Evolutionary conservation across 1,284 basidiomycete genomes (phyloP), one percentile per base, ranked within the genome.

Genomic region (Melampsora medusae): DNA sequence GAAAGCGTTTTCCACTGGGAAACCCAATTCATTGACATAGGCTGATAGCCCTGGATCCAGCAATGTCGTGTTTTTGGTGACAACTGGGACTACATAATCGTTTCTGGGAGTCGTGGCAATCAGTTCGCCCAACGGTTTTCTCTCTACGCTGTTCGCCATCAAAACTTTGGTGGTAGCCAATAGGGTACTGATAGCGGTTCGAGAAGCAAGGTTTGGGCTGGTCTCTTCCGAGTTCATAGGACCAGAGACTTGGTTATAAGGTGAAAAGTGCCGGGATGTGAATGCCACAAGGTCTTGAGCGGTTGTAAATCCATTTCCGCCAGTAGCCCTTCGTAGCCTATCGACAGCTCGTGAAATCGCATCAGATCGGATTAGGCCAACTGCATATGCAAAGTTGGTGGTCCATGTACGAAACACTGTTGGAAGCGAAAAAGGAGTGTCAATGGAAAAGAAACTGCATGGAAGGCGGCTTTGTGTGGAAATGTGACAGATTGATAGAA

Each of bases 401-500:
- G 64, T 77, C 77, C 53, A 77, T 31, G 67, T 81, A 77, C 14
- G 81, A 79, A 14, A 67, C 69, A 31, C 78, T 69, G 81, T 14
- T 80, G 79, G 5, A 42, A n/a, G 76, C 81, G 80, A 1, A 82
- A 61, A 9, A 80, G 61, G 1, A 70, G 59, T 9, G n/a, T 22
- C 53, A 59, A 22, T 59, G 17, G n/a, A 16, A 19, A 33, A 33
- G 61, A 9, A 28, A 35, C 28, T 64, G n/a, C 19, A n/a, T 64
- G 31, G 19, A 64, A 28, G 6, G n/a, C 16, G 28, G 17, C 22
- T 62, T 62, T 7, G 5, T 59, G 14, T 59, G 53, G 19, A 25
- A 4, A 31, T 82, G 80, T 75, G 80, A 80, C 31, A 77, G 66
- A 2, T 80, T 81, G 59, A 80, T 81, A 16, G 73, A 69, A 46